phyloP scores from a whole-genome alignment of 352 stramenopile species.

The Halophytophthora batemanensis region DNA sequence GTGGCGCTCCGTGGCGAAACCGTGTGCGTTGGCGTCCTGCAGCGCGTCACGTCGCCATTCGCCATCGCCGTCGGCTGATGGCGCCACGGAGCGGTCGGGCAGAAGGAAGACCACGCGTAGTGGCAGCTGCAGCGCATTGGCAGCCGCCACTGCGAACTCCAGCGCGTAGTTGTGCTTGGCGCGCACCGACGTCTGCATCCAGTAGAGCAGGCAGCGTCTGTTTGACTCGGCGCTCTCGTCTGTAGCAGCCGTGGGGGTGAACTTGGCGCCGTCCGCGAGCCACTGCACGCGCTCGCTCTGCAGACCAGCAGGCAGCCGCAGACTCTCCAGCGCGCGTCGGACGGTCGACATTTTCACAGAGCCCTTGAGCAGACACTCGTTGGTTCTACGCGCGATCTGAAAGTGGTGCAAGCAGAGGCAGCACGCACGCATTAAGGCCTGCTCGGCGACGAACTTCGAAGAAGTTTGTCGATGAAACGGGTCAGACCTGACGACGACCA shows the following conservation, averaged over 20 bases:
- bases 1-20: constrained; percentile 65
- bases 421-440: too few relatives aligned
- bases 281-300: constrained; percentile 70
- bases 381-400: too few relatives aligned
- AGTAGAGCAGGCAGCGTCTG: constrained; percentile 67
- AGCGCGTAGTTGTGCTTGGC: constrained; percentile 82
- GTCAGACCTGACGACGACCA: too few relatives aligned
- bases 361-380: too few relatives aligned
- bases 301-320: constrained; percentile 57
- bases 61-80: constrained; percentile 9
- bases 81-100: constrained; percentile 45
- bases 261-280: constrained; percentile 52
- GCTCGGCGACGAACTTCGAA: too few relatives aligned
- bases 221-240: not conserved
- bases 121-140: constrained; percentile 60
- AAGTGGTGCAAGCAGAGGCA: too few relatives aligned
- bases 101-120: constrained; percentile 78
- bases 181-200: constrained; percentile 86
- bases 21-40: constrained; percentile 60
- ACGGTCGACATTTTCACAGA: constrained; percentile 24
- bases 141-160: constrained; percentile 68
- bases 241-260: not conserved
- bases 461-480: too few relatives aligned
- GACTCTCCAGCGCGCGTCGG: constrained; percentile 49
- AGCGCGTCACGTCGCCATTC: constrained; percentile 30